Base-by-base conservation (phyloP, 495 filamentous ascomycete genomes). In the Aspergillus indologenus region DNA sequence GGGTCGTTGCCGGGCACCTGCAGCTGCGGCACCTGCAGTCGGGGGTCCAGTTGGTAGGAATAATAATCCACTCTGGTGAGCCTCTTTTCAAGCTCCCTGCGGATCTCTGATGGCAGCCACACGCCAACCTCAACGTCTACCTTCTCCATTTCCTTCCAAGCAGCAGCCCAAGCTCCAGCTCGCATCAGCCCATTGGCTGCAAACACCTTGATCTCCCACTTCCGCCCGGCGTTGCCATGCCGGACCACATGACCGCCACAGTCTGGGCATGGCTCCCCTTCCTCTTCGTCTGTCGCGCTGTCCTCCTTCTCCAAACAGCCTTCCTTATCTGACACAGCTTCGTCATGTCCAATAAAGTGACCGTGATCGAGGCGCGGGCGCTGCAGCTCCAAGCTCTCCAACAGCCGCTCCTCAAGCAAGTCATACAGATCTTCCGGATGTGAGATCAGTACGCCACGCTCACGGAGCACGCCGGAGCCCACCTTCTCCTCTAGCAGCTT, bases 81-180 rank as follows among this genome's bases (percentile, higher is more conserved):
- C 43, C 66, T 65, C 45, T 73, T 79, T 62, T 81, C 78, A 54
- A 85, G 64, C 31, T 76, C 70, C 5, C 73, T 63, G 24, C 77
- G 66, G 21, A 85, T 56, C 43, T 82, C 79, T 6, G 81, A 79
- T 1, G 84, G 82, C 24, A 87, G 72, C 78, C 83, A 87, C 4
- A 91, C 86, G 56, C 87, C 85, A 60, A 98, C 84, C 68, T 98
- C 94, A 0, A 95, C 89, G 72, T 98, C 94, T 8, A 98, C 90
- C 29, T 92, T 83, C 72, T 98, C 94, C 94, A 98, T 98, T 68
- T 97, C 92, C 55, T 82, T 87, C 94, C 94, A 98, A 31, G 89
- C 92, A 17, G 91, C 90, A 24, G 85, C 85, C 94, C 94, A 98
- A 0, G 94, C 92, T 3, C 90, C 91, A 14, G 91, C 85, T 45